phyloP scores from a whole-genome alignment of 805 yeast species.

The Ogataea parapolymorpha region DNA sequence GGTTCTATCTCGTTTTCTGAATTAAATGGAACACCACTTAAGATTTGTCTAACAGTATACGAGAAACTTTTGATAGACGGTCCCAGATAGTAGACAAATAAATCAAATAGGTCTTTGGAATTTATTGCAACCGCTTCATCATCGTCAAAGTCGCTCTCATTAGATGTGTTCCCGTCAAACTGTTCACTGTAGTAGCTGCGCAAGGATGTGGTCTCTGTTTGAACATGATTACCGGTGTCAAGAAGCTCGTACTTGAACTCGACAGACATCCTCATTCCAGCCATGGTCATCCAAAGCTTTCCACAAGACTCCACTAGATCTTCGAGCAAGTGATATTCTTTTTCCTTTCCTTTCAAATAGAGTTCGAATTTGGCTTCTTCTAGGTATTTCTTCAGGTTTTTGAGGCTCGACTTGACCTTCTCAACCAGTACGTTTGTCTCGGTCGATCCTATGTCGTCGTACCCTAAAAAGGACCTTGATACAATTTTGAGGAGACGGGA shows the following conservation, averaged over 20 bases:
- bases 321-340: constrained; percentile 44
- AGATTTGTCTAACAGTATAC: constrained; percentile 58
- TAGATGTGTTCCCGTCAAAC: neutral
- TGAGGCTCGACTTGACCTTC: constrained; percentile 39
- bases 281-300: constrained; percentile 52
- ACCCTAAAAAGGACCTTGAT: constrained; percentile 47
- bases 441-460: constrained; percentile 40
- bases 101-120: constrained; percentile 51
- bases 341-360: constrained; percentile 49
- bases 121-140: constrained; percentile 26
- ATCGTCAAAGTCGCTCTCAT: constrained; percentile 24
- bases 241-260: constrained; percentile 62
- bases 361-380: constrained; percentile 66
- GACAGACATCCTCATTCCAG: constrained; percentile 65
- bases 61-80: constrained; percentile 70
- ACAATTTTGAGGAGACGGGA: constrained; percentile 46
- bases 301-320: constrained; percentile 51
- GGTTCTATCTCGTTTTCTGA: constrained; percentile 35
- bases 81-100: constrained; percentile 65
- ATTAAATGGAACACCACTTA: constrained; percentile 58
- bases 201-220: constrained; percentile 10
- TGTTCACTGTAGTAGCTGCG: constrained; percentile 9
- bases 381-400: constrained; percentile 38
- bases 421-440: constrained; percentile 37
- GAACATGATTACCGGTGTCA: constrained; percentile 18